Base-by-base conservation (phyloP, 2,329 filamentous ascomycete species). In the Cladophialophora psammophila region DNA sequence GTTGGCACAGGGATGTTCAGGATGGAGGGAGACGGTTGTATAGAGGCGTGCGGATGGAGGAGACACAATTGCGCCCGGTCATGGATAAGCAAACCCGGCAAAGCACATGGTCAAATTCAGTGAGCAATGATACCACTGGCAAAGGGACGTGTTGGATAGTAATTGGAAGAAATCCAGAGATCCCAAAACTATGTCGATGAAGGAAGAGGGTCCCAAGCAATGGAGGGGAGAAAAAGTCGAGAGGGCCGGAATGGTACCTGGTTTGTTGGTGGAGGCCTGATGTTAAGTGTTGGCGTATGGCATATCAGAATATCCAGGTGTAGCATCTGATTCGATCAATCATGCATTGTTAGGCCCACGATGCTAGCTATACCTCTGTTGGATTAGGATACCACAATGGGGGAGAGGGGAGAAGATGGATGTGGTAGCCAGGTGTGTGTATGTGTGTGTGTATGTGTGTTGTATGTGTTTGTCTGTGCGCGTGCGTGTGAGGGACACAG, bases 261-360 rank as follows among this genome's bases (percentile, higher is more conserved):
- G 18, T 50, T 31, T 52, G 52, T 20, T 61, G 63, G 66, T 66
- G 67, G 64, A 66, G 64, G 67, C 60, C 67, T 66, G 63, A 68
- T 65, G 60, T 65, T 58, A n/a, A 34, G 53, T 32, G 38, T 42
- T 42, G 40, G 54, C 42, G 53, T 48, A 58, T 55, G 38, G 42
- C 50, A 62, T 62, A 36, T 45, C 45, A 63, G 59, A 60, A 57
- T 59, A 63, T n/a, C 26, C 20, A n/a, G 13, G 5, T 40, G 60
- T 48, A 20, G 53, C 65, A 38, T 61, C 26, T 69, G 54, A 63
- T 65, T 61, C 35, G 59, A 52, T 40, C 57, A 31, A 53, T 32
- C 54, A 42, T 69, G 67, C 60, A 60, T 59, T 64, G 56, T 54
- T 57, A 65, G 62, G 53, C 58, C 42, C 18, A 40, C 48, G n/a